Evolutionary conservation across 495 filamentous ascomycete genomes (phyloP).

Genomic region (Delitschia confertaspora): DNA sequence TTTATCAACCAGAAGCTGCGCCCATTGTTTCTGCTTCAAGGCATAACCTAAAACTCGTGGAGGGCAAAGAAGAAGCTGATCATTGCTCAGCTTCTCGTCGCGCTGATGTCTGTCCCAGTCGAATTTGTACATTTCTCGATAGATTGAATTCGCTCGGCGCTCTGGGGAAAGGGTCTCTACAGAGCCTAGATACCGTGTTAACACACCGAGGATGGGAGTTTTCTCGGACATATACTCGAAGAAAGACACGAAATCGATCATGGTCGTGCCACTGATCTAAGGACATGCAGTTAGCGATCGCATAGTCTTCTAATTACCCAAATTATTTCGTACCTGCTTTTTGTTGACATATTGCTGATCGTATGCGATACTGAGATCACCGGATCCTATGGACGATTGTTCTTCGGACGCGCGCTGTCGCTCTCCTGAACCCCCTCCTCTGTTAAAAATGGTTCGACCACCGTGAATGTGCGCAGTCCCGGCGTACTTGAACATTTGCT

Average conservation of each 20-base stretch:
- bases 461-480: not conserved
- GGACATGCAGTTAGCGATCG: not conserved
- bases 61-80: constrained; percentile 5
- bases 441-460: no score
- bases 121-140: not conserved
- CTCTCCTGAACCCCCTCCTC: no score
- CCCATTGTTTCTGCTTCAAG: not conserved
- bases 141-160: no score
- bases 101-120: constrained; percentile 1
- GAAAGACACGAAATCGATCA: constrained; percentile 3
- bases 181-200: not conserved
- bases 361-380: no score
- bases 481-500: not conserved
- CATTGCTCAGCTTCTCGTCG: no score
- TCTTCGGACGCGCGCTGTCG: no score
- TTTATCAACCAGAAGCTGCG: not conserved
- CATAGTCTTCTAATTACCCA: no score
- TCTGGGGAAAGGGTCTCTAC: not conserved
- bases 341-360: no score
- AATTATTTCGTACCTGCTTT: no score
- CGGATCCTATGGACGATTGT: no score
- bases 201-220: not conserved
- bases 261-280: not conserved
- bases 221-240: not conserved
- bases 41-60: not conserved